A percentile compares a stretch with the other conserved stretches of the same genome.
Conservation (phyloP, 2,329 filamentous ascomycete genomes). For the Colletotrichum magnum region DNA sequence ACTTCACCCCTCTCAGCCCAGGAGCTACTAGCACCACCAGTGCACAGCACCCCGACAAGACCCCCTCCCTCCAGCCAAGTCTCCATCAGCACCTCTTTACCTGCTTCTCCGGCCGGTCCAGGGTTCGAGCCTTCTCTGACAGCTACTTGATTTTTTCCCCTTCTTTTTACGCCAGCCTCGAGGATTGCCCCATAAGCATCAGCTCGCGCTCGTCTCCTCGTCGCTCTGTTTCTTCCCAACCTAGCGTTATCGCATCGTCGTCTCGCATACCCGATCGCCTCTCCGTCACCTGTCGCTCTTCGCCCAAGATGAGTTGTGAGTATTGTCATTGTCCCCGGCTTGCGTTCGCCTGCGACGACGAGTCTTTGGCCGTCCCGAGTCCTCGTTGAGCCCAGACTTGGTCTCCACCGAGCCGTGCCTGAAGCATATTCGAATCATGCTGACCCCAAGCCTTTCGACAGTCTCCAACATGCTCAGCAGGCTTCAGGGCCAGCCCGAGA, state of each 20-base stretch:
- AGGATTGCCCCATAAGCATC: conserved; percentile 23
- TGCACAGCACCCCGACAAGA: conserved; percentile 22
- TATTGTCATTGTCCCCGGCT: conserved; percentile 29
- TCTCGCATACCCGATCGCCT: background rate
- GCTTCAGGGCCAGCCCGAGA: conserved; percentile 95
- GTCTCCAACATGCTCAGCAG: conserved; percentile 94
- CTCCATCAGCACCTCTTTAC: conserved; percentile 34
- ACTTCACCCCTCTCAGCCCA: conserved; percentile 40
- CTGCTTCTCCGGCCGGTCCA: conserved; percentile 30
- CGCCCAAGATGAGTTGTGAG: conserved; percentile 58
- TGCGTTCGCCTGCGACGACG: background rate
- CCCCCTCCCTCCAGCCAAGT: conserved; percentile 34
- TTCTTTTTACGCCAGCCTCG: conserved; percentile 23
- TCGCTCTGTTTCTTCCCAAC: conserved; percentile 29
- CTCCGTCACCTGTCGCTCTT: conserved; percentile 5
- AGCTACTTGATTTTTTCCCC: conserved; percentile 27
- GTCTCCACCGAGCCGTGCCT: background rate
- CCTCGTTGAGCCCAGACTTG: background rate
- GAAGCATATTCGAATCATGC: conserved; percentile 35
- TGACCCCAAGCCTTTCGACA: conserved; percentile 54
- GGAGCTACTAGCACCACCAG: conserved; percentile 22
- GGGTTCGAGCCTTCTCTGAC: conserved; percentile 37
- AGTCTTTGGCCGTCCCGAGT: background rate
- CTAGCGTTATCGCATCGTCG: conserved; percentile 26
- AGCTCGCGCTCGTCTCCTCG: conserved; percentile 29